These are phyloP conservation scores for Prunus fruticosa DNA, from an alignment of 306 rosid species.

Conservation along the genomic window DNA sequence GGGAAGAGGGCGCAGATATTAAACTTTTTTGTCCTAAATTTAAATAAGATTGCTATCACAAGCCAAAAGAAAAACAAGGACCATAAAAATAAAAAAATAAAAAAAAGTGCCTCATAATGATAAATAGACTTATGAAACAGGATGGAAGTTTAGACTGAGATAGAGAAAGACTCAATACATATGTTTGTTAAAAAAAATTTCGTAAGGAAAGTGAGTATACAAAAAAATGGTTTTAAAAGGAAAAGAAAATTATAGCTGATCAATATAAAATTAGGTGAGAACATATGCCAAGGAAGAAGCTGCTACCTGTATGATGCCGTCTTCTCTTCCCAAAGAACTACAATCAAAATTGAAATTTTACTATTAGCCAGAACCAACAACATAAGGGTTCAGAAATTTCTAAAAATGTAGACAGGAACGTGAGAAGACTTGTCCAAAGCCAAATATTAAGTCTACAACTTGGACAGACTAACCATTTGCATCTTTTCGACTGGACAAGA, in stretches of 20 bases:
- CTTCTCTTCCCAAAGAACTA: slow-evolving; percentile 24
- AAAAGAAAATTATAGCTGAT: background rate
- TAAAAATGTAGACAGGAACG: background rate
- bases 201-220: background rate
- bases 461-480: background rate
- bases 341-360: background rate
- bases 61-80: background rate
- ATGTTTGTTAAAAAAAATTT: no score
- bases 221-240: background rate
- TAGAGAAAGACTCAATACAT: background rate
- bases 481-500: background rate
- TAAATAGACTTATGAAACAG: background rate
- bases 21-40: no score
- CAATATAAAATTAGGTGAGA: background rate
- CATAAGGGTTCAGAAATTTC: background rate
- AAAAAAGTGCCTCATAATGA: background rate
- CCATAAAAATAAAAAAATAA: background rate
- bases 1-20: no score
- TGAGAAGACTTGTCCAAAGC: background rate
- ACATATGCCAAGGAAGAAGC: background rate
- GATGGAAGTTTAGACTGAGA: background rate
- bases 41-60: background rate
- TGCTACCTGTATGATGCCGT: slow-evolving; percentile 1
- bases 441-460: background rate
- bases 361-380: background rate